Percentiles rank a stretch among this genome's conserved stretches.
These are phyloP conservation scores for Phytophthora tentaculata DNA, from an alignment of 352 stramenopile genomes.

Conservation along the genomic window DNA sequence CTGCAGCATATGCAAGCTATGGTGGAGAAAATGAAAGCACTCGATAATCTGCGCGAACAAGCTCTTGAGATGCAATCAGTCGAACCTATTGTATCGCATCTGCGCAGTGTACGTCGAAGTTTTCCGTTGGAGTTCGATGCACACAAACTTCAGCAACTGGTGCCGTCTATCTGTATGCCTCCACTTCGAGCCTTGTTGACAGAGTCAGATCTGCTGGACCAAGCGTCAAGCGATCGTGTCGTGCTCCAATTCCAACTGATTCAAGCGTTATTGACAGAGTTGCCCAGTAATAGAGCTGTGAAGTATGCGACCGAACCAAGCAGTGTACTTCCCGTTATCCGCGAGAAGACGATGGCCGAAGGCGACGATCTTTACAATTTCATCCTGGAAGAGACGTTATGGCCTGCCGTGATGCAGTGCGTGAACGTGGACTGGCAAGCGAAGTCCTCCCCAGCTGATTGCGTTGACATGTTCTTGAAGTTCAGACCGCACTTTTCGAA, in stretches of 20 bases:
- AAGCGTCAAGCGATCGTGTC: conserved; percentile 27
- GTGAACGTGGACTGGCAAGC: conserved; percentile 73
- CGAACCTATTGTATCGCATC: conserved; percentile 43
- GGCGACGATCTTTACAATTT: conserved; percentile 81
- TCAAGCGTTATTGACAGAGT: conserved; percentile 67
- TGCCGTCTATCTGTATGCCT: conserved; percentile 72
- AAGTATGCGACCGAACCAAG: conserved; percentile 12
- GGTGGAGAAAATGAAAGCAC: conserved; percentile 46
- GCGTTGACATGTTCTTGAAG: conserved; percentile 49
- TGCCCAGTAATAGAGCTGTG: conserved; percentile 23
- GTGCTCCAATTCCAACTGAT: conserved; percentile 62
- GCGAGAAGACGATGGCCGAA: conserved; percentile 60
- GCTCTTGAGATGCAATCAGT: conserved; percentile 49
- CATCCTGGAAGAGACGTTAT: conserved; percentile 78
- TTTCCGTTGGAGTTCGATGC: conserved; percentile 78
- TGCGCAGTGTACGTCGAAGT: conserved; percentile 49
- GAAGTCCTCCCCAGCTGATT: conserved; percentile 42
- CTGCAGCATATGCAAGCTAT: conserved; percentile 58
- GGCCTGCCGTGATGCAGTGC: conserved; percentile 69
- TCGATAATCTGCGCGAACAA: conserved; percentile 42
- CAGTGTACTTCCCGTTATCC: conserved; percentile 69
- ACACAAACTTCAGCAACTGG: conserved; percentile 73
- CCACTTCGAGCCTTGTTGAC: conserved; percentile 57
- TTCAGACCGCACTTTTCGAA: conserved; percentile 60
- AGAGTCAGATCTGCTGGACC: conserved; percentile 48